Percentiles rank a stretch among this genome's conserved stretches.
These are phyloP conservation scores for Ceratocystis cubensis DNA, from an alignment of 2,329 filamentous ascomycete species.

Conservation along the genomic window DNA sequence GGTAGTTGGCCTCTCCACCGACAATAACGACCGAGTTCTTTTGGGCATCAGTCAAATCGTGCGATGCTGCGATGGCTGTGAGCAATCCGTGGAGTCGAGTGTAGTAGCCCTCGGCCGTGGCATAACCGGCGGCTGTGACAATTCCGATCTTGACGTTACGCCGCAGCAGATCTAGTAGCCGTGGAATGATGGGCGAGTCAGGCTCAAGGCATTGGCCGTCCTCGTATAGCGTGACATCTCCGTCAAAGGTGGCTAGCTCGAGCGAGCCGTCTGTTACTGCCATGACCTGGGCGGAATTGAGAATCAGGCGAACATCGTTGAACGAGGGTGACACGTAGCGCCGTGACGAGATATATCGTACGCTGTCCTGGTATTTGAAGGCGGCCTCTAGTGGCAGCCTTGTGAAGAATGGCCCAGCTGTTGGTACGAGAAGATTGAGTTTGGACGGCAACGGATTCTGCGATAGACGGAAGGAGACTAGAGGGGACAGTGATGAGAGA, in stretches of 20 bases:
- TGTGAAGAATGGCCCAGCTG: constrained; percentile 89
- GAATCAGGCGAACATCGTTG: constrained; percentile 84
- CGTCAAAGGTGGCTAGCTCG: constrained; percentile 88
- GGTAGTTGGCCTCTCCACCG: constrained; percentile 91
- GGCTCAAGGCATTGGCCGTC: constrained; percentile 70
- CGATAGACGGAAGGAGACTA: constrained; percentile 58
- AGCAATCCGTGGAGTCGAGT: constrained; percentile 75
- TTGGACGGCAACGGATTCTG: constrained; percentile 65
- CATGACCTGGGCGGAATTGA: constrained; percentile 93
- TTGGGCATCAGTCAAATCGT: constrained; percentile 48
- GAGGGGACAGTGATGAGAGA: constrained; percentile 15
- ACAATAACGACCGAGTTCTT: constrained; percentile 78
- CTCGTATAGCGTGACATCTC: constrained; percentile 91
- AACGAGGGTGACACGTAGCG: constrained; percentile 93
- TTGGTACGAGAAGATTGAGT: constrained; percentile 79
- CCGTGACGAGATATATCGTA: constrained; percentile 75
- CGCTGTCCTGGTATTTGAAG: constrained; percentile 78
- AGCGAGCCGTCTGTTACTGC: constrained; percentile 68
- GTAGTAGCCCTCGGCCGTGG: constrained; percentile 75
- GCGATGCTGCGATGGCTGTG: constrained; percentile 54
- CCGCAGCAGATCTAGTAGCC: constrained; percentile 56
- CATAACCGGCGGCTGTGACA: constrained; percentile 93
- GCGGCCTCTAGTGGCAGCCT: constrained; percentile 74
- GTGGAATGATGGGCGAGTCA: constrained; percentile 62
- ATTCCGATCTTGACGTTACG: constrained; percentile 75